A percentile compares a stretch with the other conserved stretches of the same genome.
phyloP scores from a whole-genome alignment of 2,329 filamentous ascomycete genomes.

The Claviceps sp. region DNA sequence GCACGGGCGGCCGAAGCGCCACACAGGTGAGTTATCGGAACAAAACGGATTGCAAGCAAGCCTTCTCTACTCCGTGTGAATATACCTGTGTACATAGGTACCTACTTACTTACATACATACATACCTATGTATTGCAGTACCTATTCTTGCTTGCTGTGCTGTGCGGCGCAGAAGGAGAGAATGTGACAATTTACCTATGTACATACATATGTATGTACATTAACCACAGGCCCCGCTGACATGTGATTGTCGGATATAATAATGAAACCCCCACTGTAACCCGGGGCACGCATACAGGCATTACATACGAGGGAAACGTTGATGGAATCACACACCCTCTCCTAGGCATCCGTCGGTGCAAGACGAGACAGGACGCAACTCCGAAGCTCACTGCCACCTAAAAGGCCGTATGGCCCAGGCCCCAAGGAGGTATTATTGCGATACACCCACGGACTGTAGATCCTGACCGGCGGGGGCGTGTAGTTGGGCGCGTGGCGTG shows the following conservation, averaged over 20 bases:
- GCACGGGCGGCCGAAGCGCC: background rate
- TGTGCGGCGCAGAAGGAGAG: background rate
- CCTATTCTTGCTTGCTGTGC: background rate
- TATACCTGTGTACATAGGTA: too few relatives aligned
- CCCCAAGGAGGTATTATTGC: too few relatives aligned
- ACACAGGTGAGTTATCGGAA: constrained; percentile 2
- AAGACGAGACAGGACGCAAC: background rate
- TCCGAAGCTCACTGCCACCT: too few relatives aligned
- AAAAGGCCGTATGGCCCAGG: too few relatives aligned
- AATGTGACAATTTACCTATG: too few relatives aligned
- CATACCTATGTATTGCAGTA: background rate
- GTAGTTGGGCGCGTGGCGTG: background rate
- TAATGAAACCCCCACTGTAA: too few relatives aligned
- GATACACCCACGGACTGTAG: background rate
- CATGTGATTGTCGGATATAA: constrained; percentile 2
- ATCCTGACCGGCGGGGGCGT: background rate
- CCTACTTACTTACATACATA: background rate
- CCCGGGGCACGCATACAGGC: too few relatives aligned
- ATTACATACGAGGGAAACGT: too few relatives aligned
- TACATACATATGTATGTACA: background rate
- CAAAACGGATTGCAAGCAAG: background rate
- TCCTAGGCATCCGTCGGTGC: too few relatives aligned
- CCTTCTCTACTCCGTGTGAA: too few relatives aligned
- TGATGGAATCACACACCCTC: too few relatives aligned
- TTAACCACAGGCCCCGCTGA: background rate